Base-by-base conservation (phyloP, 1,139 yeast species). In the Saccharomyces hybrid region DNA sequence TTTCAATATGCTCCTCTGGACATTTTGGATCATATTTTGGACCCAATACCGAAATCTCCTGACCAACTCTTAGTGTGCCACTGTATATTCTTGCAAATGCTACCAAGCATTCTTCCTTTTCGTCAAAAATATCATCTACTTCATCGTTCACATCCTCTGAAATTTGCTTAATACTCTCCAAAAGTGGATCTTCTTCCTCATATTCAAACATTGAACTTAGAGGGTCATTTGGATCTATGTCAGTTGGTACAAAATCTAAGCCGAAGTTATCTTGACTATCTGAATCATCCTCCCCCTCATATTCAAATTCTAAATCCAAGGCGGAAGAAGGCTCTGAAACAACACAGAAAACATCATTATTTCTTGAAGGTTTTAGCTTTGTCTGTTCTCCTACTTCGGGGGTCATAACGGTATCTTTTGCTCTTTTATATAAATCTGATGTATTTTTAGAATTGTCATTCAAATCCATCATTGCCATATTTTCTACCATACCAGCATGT, bases 51-150 rank as follows among this genome's bases (percentile, higher is more conserved):
- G 84, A 76, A 8, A 93, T 73, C 53, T 78, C 79, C 64, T 89
- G 93, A 0, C 97, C 97, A 42, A 81, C 79, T 29, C 76, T 73
- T 50, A 95, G 71, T 0, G 89, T 78, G 4, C 99, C 99, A 54
- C 96, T 84, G 66, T 85, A 95, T 0, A 95, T 79, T 64, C 99
- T 81, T 0, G 96, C 84, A 68, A 93, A 88, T 0, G 96, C 99
- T 58, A 93, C 81, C 53, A 91, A 71, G 1, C 82, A 83, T 66
- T 88, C 95, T 44, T 76, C 73, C 2, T 71, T 68, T 38, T 78
- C 78, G 27, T 76, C 79, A 14, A 75, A 76, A 11, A 74, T 77
- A 26, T 76, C 79, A 4, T 74, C 79, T 9, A 71, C 78, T 8
- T 71, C 77, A 23, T 71, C 73, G 23, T 73, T 76, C 53, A 70